Base-by-base conservation (phyloP, 768 basidiomycete species). In the Chalciporus sphaerocephalus region DNA sequence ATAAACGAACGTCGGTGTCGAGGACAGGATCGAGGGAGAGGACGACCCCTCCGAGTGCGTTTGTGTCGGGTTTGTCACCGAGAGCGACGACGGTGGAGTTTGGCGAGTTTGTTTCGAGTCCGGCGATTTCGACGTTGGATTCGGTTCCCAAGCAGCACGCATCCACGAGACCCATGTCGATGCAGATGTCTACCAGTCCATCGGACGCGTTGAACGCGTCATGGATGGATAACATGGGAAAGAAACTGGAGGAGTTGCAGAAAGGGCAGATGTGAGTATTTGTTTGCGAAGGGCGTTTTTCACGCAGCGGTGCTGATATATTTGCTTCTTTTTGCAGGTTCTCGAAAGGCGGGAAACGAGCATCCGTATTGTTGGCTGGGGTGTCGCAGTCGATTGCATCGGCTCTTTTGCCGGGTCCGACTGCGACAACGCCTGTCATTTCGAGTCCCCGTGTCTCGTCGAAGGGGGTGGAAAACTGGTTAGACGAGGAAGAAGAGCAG, bases 331-430 rank as follows among this genome's bases (percentile, higher is more conserved):
- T 16, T 7, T 16, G 9, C 49, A 87, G 85, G n/a, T 76, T 87
- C 56, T 69, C 79, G 15, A 85, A 81, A 53, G 73, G 69, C 54
- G 82, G 82, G 47, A 85, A 84, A 64, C 80, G 84, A 17, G 85
- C 85, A 0, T 84, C 85, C 0, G 52, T 76, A 1, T 71, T 87
- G 23, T 58, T 87, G 42, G 76, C 81, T 0, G 85, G 86, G 58
- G 76, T 86, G 16, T 81, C 82, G 5, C 73, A 74, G 49, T 72
- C 76, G 32, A 68, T 82, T 27, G 72, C 72, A 9, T 70, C 75
- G 3, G 80, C 74, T 0, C 59, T 80, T 44, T 61, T 68, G 6
- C 70, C 75, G 2, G 51, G 68, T 12, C 64, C 70, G 0, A 65
- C 67, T 6, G 48, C 66, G 12, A 54, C 71, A 3, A 52, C 63